Percentiles rank a stretch among this genome's conserved stretches.
phyloP scores from a whole-genome alignment of 306 rosid genomes.

The Castanospermum australe region DNA sequence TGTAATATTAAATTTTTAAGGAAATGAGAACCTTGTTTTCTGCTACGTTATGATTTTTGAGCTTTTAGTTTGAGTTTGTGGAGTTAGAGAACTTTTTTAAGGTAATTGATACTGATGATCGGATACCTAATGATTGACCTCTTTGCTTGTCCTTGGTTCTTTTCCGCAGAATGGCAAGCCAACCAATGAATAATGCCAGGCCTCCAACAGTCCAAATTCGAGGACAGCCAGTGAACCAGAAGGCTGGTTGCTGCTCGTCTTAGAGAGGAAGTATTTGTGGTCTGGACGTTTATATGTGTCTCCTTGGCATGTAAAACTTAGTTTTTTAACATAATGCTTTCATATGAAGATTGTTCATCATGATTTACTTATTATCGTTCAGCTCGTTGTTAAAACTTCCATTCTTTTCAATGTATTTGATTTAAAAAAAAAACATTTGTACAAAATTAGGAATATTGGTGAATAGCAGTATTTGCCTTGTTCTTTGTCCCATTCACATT shows the following conservation, averaged over 20 bases:
- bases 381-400: slow-evolving; percentile 61
- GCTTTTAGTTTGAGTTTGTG: neutral
- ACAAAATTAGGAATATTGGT: slow-evolving; percentile 91
- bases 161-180: slow-evolving; percentile 94
- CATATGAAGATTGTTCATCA: slow-evolving; percentile 48
- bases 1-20: slow-evolving; percentile 2
- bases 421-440: slow-evolving; percentile 59
- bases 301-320: slow-evolving; percentile 65
- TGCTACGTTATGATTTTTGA: neutral
- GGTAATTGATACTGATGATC: neutral
- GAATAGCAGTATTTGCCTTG: slow-evolving; percentile 73
- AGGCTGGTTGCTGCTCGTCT: slow-evolving; percentile 95
- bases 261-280: slow-evolving; percentile 48
- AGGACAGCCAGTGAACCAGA: slow-evolving; percentile 98
- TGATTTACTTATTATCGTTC: slow-evolving; percentile 45
- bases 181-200: slow-evolving; percentile 87
- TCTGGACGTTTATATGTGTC: slow-evolving; percentile 41
- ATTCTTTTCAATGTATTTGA: slow-evolving; percentile 91
- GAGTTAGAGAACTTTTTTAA: neutral
- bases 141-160: neutral
- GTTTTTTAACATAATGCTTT: slow-evolving; percentile 41
- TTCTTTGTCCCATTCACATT: slow-evolving; percentile 26
- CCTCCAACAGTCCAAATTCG: slow-evolving; percentile 97
- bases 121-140: neutral
- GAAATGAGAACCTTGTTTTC: neutral